Evolutionary conservation across 2,329 filamentous ascomycete genomes (phyloP).

Genomic region (Tolypocladium tundrense): DNA sequence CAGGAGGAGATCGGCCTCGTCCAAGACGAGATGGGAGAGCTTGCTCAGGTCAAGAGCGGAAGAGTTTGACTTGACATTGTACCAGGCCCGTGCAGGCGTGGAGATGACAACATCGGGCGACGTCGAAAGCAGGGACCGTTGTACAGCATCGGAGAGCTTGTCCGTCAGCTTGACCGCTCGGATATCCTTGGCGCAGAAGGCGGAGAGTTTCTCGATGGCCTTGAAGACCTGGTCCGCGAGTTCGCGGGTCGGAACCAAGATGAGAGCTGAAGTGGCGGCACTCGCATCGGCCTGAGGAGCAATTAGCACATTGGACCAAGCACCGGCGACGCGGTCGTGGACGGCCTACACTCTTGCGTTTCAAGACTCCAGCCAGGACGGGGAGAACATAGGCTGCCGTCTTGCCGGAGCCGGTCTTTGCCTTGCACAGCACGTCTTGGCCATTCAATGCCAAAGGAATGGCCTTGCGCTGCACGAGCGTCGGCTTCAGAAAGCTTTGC

Average conservation of each 20-base stretch:
- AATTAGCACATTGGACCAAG: background rate
- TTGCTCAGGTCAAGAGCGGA: slow-evolving; percentile 56
- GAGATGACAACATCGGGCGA: slow-evolving; percentile 83
- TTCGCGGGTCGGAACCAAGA: slow-evolving; percentile 90
- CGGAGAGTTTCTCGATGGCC: slow-evolving; percentile 63
- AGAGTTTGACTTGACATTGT: slow-evolving; percentile 60
- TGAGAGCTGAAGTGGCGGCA: slow-evolving; percentile 60
- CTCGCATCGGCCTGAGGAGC: slow-evolving; percentile 34
- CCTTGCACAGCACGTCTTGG: slow-evolving; percentile 81
- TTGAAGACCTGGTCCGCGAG: slow-evolving; percentile 85
- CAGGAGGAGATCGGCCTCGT: slow-evolving; percentile 88
- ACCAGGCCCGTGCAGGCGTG: slow-evolving; percentile 74
- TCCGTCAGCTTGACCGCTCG: slow-evolving; percentile 78
- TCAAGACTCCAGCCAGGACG: slow-evolving; percentile 74
- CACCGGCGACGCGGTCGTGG: no score
- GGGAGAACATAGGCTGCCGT: slow-evolving; percentile 93
- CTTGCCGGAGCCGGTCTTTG: slow-evolving; percentile 93
- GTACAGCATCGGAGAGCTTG: slow-evolving; percentile 81
- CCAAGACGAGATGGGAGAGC: slow-evolving; percentile 72
- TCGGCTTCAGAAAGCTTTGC: slow-evolving; percentile 76
- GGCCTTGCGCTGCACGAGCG: slow-evolving; percentile 76
- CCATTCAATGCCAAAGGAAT: slow-evolving; percentile 84
- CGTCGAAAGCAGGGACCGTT: slow-evolving; percentile 75
- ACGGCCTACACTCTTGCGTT: slow-evolving; percentile 54
- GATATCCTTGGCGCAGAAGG: slow-evolving; percentile 78